Base-by-base conservation (phyloP, 1,284 basidiomycete genomes). In the Waitea zeae region DNA sequence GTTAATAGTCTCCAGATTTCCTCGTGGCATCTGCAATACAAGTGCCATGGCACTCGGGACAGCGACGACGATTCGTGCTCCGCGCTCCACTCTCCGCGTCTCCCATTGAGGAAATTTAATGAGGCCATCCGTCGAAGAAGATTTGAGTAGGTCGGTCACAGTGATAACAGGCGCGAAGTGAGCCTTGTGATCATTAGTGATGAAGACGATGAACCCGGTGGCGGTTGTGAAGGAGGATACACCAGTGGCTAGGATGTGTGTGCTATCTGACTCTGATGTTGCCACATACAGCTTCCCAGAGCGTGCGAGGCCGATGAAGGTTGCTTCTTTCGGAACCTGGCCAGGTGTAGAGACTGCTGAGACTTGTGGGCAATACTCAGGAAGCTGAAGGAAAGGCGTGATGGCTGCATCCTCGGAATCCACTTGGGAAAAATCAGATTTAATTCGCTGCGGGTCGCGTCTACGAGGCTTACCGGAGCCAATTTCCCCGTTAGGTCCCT, bases 11-110 rank as follows among this genome's bases (percentile, higher is more conserved):
- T 99, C 95, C 36, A 99, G 52, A 53, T 98, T 98, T 0, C 95
- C 95, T 44, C 95, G 62, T 0, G 93, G 95, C 90, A 98, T 98
- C 58, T 99, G 95, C 11, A 99, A 58, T 1, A 98, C 82, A 12
- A 96, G 55, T 42, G 68, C 78, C 86, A 95, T 97, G 5, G 72
- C 61, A 41, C 78, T 87, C 2, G 88, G 80, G 1, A 92, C 78
- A 9, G 78, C 79, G 1, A 77, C 72, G 1, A 95, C 86, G 18
- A 93, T 88, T 38, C 77, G 59, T 1, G 84, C 79, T 0, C 90
- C 90, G 31, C 92, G 61, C 53, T 96, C 90, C 0, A 95, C 69
- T 13, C 82, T 64, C 29, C 90, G 65, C 12, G 62, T 68, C 45
- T 83, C 76, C 77, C 76, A 83, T 34, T 56, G 50, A n/a, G n/a